Percentiles rank a stretch among this genome's conserved stretches.
These are phyloP conservation scores for Baeospora myosura DNA, from an alignment of 1,284 basidiomycete species.

Conservation along the genomic window DNA sequence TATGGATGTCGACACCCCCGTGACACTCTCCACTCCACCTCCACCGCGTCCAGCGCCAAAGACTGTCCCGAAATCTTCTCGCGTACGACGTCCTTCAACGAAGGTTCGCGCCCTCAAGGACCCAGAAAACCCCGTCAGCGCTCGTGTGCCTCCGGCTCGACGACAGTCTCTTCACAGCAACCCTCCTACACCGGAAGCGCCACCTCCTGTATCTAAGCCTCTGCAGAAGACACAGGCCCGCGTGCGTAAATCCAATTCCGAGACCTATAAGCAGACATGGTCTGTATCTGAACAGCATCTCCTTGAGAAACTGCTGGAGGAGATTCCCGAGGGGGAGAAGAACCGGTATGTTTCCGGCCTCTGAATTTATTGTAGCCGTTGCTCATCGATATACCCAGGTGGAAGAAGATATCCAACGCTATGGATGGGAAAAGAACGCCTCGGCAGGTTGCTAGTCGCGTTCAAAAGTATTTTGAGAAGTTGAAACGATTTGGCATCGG, in stretches of 20 bases:
- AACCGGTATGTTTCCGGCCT: constrained; percentile 43
- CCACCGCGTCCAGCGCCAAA: constrained; percentile 8
- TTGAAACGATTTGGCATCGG: constrained; percentile 60
- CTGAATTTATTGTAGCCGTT: background rate
- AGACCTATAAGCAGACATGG: constrained; percentile 77
- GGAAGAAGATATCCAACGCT: constrained; percentile 71
- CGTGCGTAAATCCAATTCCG: constrained; percentile 39
- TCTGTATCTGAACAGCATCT: constrained; percentile 65
- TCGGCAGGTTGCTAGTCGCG: constrained; percentile 76
- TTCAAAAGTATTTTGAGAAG: constrained; percentile 81
- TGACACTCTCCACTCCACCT: constrained; percentile 2
- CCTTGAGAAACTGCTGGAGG: constrained; percentile 60
- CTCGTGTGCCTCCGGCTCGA: background rate
- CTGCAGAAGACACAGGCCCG: constrained; percentile 8
- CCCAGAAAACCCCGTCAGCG: background rate
- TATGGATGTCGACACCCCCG: constrained; percentile 7
- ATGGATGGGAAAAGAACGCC: constrained; percentile 71
- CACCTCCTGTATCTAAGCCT: background rate
- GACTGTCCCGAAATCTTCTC: constrained; percentile 14
- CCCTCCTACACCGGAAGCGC: constrained; percentile 4
- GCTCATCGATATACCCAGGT: constrained; percentile 33
- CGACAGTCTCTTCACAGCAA: background rate
- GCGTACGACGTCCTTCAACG: constrained; percentile 15
- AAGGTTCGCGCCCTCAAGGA: background rate
- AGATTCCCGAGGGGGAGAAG: constrained; percentile 71